Evolutionary conservation across 257 asterid genomes (phyloP).

Genomic region (Solanum paucissectum): DNA sequence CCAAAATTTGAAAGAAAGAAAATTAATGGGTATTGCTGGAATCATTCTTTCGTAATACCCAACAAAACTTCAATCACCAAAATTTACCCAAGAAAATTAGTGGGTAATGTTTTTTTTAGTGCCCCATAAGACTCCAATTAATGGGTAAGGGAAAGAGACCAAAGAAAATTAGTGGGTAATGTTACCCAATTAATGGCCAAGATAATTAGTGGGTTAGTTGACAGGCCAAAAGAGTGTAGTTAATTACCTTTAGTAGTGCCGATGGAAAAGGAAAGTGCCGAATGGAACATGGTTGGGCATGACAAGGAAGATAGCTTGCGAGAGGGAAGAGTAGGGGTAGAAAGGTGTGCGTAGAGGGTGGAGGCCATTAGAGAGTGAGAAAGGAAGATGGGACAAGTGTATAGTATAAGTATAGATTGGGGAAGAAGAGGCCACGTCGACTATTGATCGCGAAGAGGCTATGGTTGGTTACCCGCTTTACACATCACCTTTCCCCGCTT

Average conservation of each 20-base stretch:
- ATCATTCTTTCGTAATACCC: not conserved
- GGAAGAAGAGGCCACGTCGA: constrained; percentile 39
- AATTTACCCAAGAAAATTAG: not conserved
- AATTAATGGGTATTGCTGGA: not conserved
- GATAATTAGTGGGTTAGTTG: not conserved
- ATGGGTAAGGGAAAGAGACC: no score
- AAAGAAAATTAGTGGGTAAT: no score
- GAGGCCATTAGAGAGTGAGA: not conserved
- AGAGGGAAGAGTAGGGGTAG: not conserved
- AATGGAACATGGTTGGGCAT: not conserved
- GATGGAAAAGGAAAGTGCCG: not conserved
- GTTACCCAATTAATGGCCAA: no score
- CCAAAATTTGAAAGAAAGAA: not conserved
- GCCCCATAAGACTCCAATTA: not conserved
- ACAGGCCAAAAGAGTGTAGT: not conserved
- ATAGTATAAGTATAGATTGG: not conserved
- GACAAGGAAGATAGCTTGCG: not conserved
- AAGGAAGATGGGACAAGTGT: not conserved
- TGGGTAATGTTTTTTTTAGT: not conserved
- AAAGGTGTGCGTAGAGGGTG: not conserved
- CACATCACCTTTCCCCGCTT: constrained; percentile 2
- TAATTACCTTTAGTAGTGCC: not conserved
- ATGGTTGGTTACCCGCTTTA: not conserved
- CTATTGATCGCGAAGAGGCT: not conserved
- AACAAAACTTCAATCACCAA: not conserved